phyloP scores from a whole-genome alignment of 768 basidiomycete species.

The Coprinopsis cinerea region DNA sequence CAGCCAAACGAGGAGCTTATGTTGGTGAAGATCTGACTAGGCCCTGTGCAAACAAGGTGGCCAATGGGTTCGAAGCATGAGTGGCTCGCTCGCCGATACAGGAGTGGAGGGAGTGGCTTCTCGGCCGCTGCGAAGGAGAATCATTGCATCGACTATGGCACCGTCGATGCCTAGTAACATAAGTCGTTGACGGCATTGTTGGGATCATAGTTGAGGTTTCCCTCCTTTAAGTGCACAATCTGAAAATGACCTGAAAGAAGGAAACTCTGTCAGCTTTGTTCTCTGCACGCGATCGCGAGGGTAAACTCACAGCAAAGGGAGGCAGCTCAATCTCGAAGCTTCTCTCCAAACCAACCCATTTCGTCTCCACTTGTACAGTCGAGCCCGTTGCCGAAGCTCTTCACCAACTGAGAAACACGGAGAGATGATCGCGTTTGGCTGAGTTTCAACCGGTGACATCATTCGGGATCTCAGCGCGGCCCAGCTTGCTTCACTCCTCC shows the following conservation, averaged over 20 bases:
- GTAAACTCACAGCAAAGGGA: constrained; percentile 27
- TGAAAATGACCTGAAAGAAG: not conserved
- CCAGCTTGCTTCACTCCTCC: too few relatives aligned
- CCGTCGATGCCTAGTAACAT: not conserved
- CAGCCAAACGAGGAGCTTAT: too few relatives aligned
- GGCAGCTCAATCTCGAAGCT: constrained; percentile 27
- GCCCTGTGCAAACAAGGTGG: too few relatives aligned
- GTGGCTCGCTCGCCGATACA: too few relatives aligned
- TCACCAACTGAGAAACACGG: constrained; percentile 26
- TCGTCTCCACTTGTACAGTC: constrained; percentile 26
- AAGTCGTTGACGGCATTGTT: not conserved
- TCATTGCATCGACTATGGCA: too few relatives aligned
- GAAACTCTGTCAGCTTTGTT: not conserved
- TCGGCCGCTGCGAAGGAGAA: too few relatives aligned
- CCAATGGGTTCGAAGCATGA: too few relatives aligned
- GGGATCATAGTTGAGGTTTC: not conserved
- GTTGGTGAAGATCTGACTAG: too few relatives aligned
- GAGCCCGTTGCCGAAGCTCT: constrained; percentile 22
- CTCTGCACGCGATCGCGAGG: not conserved
- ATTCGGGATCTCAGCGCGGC: too few relatives aligned
- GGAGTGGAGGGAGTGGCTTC: too few relatives aligned
- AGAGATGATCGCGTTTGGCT: too few relatives aligned
- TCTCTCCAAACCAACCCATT: constrained; percentile 24
- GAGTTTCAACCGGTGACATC: too few relatives aligned
- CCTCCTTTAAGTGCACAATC: not conserved